A percentile compares a stretch with the other conserved stretches of the same genome.
Evolutionary conservation across 2,329 filamentous ascomycete species (phyloP).

Genomic region (Penicillium sp.): DNA sequence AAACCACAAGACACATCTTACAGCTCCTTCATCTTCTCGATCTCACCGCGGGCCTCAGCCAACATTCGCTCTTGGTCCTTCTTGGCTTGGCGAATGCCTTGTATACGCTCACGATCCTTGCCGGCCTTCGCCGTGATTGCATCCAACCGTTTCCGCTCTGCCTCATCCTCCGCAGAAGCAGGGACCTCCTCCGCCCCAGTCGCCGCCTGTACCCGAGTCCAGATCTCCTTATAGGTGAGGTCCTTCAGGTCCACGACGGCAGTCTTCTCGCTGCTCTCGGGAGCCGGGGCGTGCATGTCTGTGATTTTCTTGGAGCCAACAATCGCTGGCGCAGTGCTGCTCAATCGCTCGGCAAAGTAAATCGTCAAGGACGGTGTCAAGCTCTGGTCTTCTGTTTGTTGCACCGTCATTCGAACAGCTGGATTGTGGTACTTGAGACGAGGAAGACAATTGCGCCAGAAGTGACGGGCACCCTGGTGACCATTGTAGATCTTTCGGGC

Average conservation of each 20-base stretch:
- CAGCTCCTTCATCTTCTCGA: constrained; percentile 36
- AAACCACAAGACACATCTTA: constrained; percentile 12
- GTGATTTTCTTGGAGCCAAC: constrained; percentile 18
- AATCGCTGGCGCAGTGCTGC: constrained; percentile 23
- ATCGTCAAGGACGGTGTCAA: constrained; percentile 36
- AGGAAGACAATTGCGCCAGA: constrained; percentile 78
- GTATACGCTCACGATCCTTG: constrained; percentile 36
- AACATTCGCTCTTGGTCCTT: constrained; percentile 43
- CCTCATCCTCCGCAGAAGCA: constrained; percentile 30
- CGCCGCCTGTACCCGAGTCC: constrained; percentile 36
- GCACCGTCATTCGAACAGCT: constrained; percentile 71
- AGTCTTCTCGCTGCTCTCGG: constrained; percentile 27
- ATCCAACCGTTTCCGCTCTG: constrained; percentile 32
- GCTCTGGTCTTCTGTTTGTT: constrained; percentile 55
- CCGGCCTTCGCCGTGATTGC: constrained; percentile 31
- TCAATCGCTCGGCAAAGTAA: constrained; percentile 35
- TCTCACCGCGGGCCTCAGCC: constrained; percentile 40
- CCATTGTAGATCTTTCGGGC: constrained; percentile 38
- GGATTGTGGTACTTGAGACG: constrained; percentile 95
- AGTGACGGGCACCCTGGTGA: constrained; percentile 59
- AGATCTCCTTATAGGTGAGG: constrained; percentile 38
- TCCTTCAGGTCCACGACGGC: constrained; percentile 36
- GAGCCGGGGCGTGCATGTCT: constrained; percentile 32
- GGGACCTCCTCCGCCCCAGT: constrained; percentile 37
- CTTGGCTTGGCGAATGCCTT: constrained; percentile 37